phyloP scores from a whole-genome alignment of 768 basidiomycete genomes.

The Mycena vitilis region DNA sequence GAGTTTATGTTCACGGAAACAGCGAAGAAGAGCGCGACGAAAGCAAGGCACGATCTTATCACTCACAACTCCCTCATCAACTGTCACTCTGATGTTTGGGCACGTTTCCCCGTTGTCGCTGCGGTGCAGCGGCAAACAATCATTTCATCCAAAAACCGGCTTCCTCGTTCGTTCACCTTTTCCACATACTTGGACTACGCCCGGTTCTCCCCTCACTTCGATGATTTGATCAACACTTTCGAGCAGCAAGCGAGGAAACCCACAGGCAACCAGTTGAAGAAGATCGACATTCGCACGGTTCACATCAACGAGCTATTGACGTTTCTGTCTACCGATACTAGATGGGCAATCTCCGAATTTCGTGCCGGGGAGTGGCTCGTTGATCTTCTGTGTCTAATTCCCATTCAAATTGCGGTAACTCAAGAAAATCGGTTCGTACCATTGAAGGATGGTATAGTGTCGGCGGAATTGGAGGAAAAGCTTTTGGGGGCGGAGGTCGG shows the following conservation, averaged over 20 bases:
- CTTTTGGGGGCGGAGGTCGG: conserved; percentile 69
- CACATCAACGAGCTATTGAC: conserved; percentile 41
- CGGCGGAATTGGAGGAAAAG: conserved; percentile 58
- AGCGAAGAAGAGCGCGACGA: conserved; percentile 38
- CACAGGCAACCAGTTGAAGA: conserved; percentile 54
- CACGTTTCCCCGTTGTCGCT: conserved; percentile 66
- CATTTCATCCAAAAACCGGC: conserved; percentile 46
- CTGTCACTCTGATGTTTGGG: conserved; percentile 68
- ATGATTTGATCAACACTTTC: conserved; percentile 56
- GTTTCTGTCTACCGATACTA: conserved; percentile 31
- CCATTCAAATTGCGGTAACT: conserved; percentile 71
- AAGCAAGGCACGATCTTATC: conserved; percentile 34
- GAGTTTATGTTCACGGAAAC: conserved; percentile 66
- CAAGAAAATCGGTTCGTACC: conserved; percentile 72
- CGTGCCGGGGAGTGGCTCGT: conserved; percentile 72
- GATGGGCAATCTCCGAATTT: conserved; percentile 50
- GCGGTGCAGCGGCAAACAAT: conserved; percentile 61
- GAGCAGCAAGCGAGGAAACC: conserved; percentile 65
- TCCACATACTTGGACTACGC: conserved; percentile 50
- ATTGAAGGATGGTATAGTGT: conserved; percentile 63
- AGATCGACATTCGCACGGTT: conserved; percentile 47
- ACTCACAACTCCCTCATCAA: conserved; percentile 63
- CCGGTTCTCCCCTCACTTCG: conserved; percentile 55
- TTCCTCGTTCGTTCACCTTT: conserved; percentile 53
- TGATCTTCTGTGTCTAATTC: conserved; percentile 70